Percentiles rank a stretch among this genome's conserved stretches.
phyloP scores from a whole-genome alignment of 768 basidiomycete genomes.

The Podaxis rugospora region DNA sequence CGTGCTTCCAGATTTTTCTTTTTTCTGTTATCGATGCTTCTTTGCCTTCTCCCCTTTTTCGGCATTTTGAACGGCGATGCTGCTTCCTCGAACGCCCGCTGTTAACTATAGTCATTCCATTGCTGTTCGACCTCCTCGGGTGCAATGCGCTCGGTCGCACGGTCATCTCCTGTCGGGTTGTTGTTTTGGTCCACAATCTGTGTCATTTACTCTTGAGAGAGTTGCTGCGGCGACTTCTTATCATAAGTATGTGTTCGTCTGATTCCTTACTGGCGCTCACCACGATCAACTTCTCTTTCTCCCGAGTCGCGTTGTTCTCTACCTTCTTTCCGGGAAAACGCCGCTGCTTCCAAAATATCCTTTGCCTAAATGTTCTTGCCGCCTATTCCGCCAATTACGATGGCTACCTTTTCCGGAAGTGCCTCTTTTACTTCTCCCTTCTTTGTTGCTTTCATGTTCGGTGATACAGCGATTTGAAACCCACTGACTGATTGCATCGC shows the following conservation, averaged over 20 bases:
- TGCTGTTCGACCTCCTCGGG: not conserved
- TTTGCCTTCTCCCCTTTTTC: slow-evolving; percentile 8
- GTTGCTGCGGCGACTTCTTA: not conserved
- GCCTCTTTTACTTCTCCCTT: slow-evolving; percentile 1
- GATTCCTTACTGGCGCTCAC: not conserved
- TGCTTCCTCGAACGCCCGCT: not conserved
- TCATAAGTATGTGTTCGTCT: not conserved
- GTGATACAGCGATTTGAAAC: not conserved
- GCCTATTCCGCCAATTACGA: not conserved
- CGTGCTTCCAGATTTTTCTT: not conserved
- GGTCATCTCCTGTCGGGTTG: not conserved
- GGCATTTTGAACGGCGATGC: not conserved
- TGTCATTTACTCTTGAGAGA: not conserved
- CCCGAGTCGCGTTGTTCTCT: not conserved
- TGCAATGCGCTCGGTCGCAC: not conserved
- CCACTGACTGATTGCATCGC: slow-evolving; percentile 4
- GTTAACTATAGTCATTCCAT: not conserved
- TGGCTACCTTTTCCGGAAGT: not conserved
- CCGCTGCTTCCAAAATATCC: slow-evolving; percentile 2
- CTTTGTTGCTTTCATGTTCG: slow-evolving; percentile 1
- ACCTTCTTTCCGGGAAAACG: slow-evolving; percentile 9
- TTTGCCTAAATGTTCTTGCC: not conserved
- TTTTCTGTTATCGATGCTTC: slow-evolving; percentile 5
- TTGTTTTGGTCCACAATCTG: not conserved
- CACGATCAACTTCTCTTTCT: slow-evolving; percentile 5